phyloP scores from a whole-genome alignment of 2,329 filamentous ascomycete genomes.

The Diaporthe batatas region DNA sequence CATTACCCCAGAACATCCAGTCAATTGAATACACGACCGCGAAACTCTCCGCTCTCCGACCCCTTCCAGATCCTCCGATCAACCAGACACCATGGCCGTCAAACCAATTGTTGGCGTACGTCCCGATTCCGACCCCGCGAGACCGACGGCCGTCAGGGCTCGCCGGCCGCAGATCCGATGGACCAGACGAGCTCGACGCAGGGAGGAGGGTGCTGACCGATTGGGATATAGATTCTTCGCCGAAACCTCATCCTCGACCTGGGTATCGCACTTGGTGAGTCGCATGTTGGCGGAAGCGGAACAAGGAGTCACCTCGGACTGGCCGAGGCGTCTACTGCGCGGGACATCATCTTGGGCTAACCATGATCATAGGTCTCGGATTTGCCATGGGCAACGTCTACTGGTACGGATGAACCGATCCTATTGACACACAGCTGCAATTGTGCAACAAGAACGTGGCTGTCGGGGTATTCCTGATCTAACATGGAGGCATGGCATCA shows the following conservation, averaged over 20 bases:
- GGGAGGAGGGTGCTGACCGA: constrained; percentile 50
- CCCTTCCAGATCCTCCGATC: constrained; percentile 37
- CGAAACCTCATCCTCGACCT: constrained; percentile 70
- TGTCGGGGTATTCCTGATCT: constrained; percentile 5
- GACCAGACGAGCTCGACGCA: constrained; percentile 23
- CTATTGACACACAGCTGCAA: background rate
- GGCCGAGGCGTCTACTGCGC: background rate
- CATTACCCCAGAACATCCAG: constrained; percentile 25
- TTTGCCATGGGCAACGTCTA: constrained; percentile 67
- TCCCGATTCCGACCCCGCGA: constrained; percentile 45
- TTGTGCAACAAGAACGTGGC: background rate
- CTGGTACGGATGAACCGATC: constrained; percentile 61
- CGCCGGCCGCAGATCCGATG: background rate
- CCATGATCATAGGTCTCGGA: constrained; percentile 60
- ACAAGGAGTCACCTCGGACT: background rate
- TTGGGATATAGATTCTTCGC: constrained; percentile 67
- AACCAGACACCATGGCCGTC: constrained; percentile 63
- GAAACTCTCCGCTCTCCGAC: constrained; percentile 41
- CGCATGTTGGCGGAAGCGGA: background rate
- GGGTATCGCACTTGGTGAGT: constrained; percentile 68
- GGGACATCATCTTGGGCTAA: constrained; percentile 50
- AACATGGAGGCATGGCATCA: constrained; percentile 21
- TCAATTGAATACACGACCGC: constrained; percentile 36
- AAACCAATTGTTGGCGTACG: constrained; percentile 72
- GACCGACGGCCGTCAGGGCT: background rate